These are phyloP conservation scores for Claviceps sorghi DNA, from an alignment of 2,329 filamentous ascomycete genomes.

Conservation along the genomic window DNA sequence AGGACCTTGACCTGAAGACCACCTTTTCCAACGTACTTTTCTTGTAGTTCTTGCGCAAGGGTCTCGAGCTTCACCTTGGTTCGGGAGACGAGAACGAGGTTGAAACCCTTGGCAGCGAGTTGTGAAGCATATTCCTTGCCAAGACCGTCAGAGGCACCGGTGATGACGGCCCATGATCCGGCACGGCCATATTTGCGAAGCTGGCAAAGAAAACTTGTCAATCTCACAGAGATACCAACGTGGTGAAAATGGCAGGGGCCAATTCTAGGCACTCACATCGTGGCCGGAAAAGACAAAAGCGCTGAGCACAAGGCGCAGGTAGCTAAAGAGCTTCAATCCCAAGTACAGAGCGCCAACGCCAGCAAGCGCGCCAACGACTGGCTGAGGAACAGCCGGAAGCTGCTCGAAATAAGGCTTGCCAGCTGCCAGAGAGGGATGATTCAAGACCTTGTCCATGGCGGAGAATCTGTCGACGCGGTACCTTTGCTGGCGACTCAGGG, in stretches of 20 bases:
- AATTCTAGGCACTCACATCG: conserved; percentile 32
- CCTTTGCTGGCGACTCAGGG: background rate
- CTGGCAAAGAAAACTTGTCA: conserved; percentile 28
- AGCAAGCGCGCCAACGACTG: conserved; percentile 31
- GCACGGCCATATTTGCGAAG: conserved; percentile 81
- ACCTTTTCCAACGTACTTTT: conserved; percentile 45
- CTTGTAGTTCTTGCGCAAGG: conserved; percentile 60
- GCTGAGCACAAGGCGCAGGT: conserved; percentile 47
- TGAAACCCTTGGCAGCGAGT: conserved; percentile 83
- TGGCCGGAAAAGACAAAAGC: conserved; percentile 53
- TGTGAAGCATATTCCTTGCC: conserved; percentile 93
- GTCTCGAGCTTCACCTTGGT: conserved; percentile 81
- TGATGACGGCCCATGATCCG: conserved; percentile 87
- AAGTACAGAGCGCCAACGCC: conserved; percentile 46
- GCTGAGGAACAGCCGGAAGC: conserved; percentile 24
- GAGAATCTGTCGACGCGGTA: background rate
- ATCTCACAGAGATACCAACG: background rate
- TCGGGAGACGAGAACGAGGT: conserved; percentile 85
- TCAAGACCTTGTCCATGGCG: conserved; percentile 16
- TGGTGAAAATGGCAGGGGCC: background rate
- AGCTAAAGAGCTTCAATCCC: conserved; percentile 40
- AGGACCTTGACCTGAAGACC: conserved; percentile 59
- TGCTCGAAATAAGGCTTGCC: conserved; percentile 11
- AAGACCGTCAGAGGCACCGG: conserved; percentile 88
- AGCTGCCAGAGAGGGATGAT: conserved; percentile 2